Percentiles rank a stretch among this genome's conserved stretches.
Evolutionary conservation across 805 yeast species (phyloP).

Genomic region (Metschnikowia hibisci): DNA sequence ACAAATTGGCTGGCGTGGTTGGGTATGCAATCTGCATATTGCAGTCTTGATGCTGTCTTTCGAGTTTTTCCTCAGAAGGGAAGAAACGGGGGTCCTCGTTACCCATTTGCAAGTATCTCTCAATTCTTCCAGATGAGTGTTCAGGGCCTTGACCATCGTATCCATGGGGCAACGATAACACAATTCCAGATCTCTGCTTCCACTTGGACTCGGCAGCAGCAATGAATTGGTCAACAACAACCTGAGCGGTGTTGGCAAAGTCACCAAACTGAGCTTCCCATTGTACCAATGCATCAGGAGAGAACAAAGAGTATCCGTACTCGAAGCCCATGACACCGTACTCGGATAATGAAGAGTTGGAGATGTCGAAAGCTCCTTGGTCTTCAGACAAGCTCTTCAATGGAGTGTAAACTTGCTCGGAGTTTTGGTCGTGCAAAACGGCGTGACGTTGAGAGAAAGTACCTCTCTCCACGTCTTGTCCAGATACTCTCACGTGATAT

Average conservation of each 20-base stretch:
- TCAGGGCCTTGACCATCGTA: constrained; percentile 99
- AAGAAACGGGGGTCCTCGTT: constrained; percentile 93
- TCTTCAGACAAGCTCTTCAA: constrained; percentile 71
- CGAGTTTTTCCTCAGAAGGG: constrained; percentile 86
- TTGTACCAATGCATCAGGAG: constrained; percentile 93
- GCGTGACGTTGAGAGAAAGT: constrained; percentile 99
- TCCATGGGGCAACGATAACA: constrained; percentile 96
- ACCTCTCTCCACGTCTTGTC: constrained; percentile 99
- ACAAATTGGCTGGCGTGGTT: constrained; percentile 93
- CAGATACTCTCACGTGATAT: constrained; percentile 93
- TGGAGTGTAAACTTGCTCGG: constrained; percentile 81
- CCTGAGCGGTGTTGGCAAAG: constrained; percentile 99
- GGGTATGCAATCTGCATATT: constrained; percentile 98
- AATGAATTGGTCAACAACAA: constrained; percentile 92
- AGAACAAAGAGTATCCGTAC: constrained; percentile 96
- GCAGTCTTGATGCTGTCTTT: constrained; percentile 98
- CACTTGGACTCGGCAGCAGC: constrained; percentile 97
- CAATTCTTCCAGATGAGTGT: constrained; percentile 96
- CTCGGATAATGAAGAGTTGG: constrained; percentile 95
- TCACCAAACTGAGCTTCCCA: constrained; percentile 99
- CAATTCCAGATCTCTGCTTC: constrained; percentile 98
- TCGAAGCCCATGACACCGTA: constrained; percentile 99
- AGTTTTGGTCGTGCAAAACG: constrained; percentile 91
- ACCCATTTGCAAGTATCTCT: constrained; percentile 91
- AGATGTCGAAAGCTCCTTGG: constrained; percentile 82